Evolutionary conservation across 805 yeast genomes (phyloP), one percentile per base, ranked within the genome.

Genomic region (Yarrowia deformans): DNA sequence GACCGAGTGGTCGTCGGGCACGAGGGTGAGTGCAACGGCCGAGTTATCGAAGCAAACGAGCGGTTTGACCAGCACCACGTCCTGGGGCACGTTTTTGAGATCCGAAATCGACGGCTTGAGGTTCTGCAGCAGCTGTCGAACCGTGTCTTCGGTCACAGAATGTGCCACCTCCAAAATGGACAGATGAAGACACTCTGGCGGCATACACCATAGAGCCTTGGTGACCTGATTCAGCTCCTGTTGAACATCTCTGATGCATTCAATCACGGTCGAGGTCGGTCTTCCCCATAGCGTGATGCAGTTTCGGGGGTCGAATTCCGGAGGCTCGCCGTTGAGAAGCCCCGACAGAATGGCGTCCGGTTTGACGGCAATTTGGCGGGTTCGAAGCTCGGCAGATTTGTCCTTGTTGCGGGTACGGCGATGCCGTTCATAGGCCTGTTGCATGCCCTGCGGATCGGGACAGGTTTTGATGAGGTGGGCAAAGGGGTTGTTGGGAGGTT

Each of bases 91-190:
- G 19, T 46, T 48, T 14, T 45, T 60, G 32, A 60, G 42, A 34
- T 18, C 37, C 8, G 40, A 18, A 12, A 60, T 60, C 4, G 50
- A 32, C 40, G 60, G 64, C 18, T 34, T 23, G 35, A 69, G 56
- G 45, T 23, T 35, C 48, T 63, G 29, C 2, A 48, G 8, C 29
- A 49, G 23, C 1, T 3, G n/a, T 6, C 16, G 45, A 3, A 66
- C 60, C 7, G 29, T 29, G 14, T 66, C 69, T 37, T 40, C 67
- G 2, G 69, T 58, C 16, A 50, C 58, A 1, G 70, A 69, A 23
- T 69, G 70, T 3, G 67, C 70, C 16, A 69, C 56, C 34, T 69
- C 70, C 32, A 69, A 32, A n/a, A 66, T 60, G 23, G 69, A 64
- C 63, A 69, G 7, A 23, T 69, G 70, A 2, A 69, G 69, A 29